A percentile compares a stretch with the other conserved stretches of the same genome.
Conservation (phyloP, 2,329 filamentous ascomycete genomes). For the Coniella lustricola region DNA sequence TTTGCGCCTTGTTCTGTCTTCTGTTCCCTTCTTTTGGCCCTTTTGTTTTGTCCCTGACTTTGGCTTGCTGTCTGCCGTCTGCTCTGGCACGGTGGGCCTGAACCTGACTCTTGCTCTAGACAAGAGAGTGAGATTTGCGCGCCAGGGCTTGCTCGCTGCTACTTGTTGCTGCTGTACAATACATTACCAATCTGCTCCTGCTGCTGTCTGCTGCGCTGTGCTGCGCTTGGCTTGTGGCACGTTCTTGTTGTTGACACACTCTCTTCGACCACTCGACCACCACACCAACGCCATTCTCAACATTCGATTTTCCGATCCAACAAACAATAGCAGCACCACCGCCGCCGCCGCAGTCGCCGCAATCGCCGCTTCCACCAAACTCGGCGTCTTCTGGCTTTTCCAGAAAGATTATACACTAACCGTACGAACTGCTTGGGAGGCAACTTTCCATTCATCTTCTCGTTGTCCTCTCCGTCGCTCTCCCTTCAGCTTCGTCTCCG, state of each 20-base stretch:
- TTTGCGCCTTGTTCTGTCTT: conserved; percentile 10
- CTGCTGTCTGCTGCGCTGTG: no score
- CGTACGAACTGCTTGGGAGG: conserved; percentile 14
- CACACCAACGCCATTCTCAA: background rate
- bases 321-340: conserved; percentile 11
- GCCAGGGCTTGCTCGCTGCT: background rate
- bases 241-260: conserved; percentile 3
- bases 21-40: background rate
- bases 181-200: background rate
- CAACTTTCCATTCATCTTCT: conserved; percentile 14
- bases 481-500: conserved; percentile 15
- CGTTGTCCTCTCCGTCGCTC: conserved; percentile 11
- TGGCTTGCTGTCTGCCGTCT: background rate
- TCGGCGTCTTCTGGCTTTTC: background rate
- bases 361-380: background rate
- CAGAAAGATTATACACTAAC: conserved; percentile 19
- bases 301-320: background rate
- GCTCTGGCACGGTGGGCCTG: conserved; percentile 2
- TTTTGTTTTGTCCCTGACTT: conserved; percentile 11
- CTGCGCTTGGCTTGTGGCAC: conserved; percentile 1
- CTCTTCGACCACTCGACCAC: background rate
- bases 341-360: conserved; percentile 5
- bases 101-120: background rate
- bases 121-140: conserved; percentile 8
- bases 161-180: conserved; percentile 2